Conservation (phyloP, 78 protist species). For the Isochrysis galbana region DNA sequence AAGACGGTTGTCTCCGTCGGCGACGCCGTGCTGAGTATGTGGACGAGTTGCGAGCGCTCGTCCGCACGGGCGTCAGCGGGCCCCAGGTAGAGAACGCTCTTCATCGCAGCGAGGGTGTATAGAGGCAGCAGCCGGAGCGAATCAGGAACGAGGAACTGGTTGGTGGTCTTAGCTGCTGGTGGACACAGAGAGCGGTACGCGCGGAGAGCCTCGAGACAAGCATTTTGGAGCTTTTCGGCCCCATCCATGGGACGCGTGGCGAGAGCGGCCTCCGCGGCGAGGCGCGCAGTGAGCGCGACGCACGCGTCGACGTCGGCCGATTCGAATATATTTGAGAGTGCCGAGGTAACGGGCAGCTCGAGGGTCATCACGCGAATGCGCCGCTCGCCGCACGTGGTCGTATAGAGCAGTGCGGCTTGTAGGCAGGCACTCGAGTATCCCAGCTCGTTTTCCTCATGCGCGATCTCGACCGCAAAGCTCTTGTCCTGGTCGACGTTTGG, state of each 20-base stretch:
- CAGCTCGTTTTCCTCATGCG: conserved; percentile 28
- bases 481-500: conserved; percentile 44
- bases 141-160: conserved; percentile 48
- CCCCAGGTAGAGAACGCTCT: neutral
- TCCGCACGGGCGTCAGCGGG: too few species aligned
- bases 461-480: conserved; percentile 29
- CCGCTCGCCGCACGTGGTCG: conserved; percentile 50
- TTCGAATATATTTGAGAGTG: neutral
- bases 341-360: neutral
- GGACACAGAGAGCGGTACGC: neutral
- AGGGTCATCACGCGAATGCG: conserved; percentile 34
- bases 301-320: neutral
- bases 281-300: neutral
- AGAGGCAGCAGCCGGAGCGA: conserved; percentile 53
- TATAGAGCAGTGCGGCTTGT: conserved; percentile 49
- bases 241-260: neutral
- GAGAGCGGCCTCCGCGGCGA: neutral
- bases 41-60: neutral
- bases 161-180: neutral
- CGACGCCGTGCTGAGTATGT: neutral
- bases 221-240: neutral
- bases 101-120: neutral
- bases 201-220: conserved; percentile 15
- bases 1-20: neutral
- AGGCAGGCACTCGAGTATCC: neutral